A percentile compares a stretch with the other conserved stretches of the same genome.
These are phyloP conservation scores for Clarireedia monteithiana DNA, from an alignment of 2,329 filamentous ascomycete genomes.

Conservation along the genomic window DNA sequence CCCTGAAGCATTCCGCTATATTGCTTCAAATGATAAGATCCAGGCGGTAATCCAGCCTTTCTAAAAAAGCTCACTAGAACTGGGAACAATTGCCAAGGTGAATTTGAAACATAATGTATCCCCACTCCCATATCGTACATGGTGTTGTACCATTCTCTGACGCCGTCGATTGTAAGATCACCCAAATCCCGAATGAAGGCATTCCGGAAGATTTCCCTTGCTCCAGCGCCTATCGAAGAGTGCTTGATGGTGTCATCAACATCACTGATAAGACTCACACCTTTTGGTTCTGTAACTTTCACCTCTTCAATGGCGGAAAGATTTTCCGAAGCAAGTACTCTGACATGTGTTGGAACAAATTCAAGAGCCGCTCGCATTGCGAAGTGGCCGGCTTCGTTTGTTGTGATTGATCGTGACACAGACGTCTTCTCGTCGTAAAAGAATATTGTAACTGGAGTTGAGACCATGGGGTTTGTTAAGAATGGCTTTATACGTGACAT, in stretches of 20 bases:
- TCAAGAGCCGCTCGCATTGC: constrained; percentile 70
- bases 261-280: constrained; percentile 91
- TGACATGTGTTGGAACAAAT: constrained; percentile 83
- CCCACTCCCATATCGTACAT: constrained; percentile 75
- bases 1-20: constrained; percentile 97
- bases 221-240: constrained; percentile 80
- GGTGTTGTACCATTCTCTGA: constrained; percentile 79
- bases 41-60: constrained; percentile 69
- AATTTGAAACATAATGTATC: constrained; percentile 98
- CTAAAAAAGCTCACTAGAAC: constrained; percentile 81
- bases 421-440: constrained; percentile 86
- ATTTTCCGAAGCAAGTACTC: constrained; percentile 78
- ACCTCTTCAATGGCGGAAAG: constrained; percentile 76
- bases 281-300: constrained; percentile 65
- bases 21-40: constrained; percentile 91
- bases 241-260: constrained; percentile 97
- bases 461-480: constrained; percentile 72
- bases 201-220: constrained; percentile 92
- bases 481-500: constrained; percentile 86
- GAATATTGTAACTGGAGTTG: constrained; percentile 79
- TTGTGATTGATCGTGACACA: constrained; percentile 75
- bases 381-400: constrained; percentile 87
- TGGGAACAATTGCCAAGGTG: constrained; percentile 94
- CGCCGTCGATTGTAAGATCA: constrained; percentile 78
- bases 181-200: constrained; percentile 82